Evolutionary conservation across 1,139 yeast species (phyloP), one percentile per base, ranked within the genome.

Genomic region (Pichia sp.): DNA sequence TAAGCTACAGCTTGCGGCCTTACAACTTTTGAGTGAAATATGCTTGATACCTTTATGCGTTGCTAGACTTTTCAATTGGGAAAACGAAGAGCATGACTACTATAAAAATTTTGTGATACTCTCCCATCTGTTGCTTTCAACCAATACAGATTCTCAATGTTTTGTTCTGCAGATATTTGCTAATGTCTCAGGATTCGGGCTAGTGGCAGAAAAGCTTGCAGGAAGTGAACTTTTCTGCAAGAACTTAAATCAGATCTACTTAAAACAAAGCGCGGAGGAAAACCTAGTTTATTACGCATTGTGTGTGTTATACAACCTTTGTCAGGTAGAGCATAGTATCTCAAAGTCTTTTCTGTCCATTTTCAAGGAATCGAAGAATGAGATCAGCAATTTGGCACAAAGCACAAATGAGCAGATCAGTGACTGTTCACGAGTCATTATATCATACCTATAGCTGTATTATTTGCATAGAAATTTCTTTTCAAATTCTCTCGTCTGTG

Each of bases 1-100:
- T 44, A 60, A 34, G 28, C 54, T 74, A 10, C 76, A 71, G 40
- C 55, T 58, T 34, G 66, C 73, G 1, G 44, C 68, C 0, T 63
- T 77, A 63, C 77, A 74, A 45, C 55, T 72, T 27, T 48, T 74
- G 4, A 60, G 69, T 14, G 74, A 73, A 47, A 49, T 74, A 29
- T 62, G 69, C 5, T 44, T 52, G 19, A 63, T 63, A 29, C 78
- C 80, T 0, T 33, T 53, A 2, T 55, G 74, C 50, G 52, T 69
- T 27, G 72, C 66, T 3, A 69, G 69, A 46, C 69, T 74, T 43
- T 74, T 74, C 56, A 69, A 74, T 43, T 47, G 66, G 38, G 29
- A 33, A 8, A 23, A 27, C 1, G 28, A 27, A 12, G 15, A 20
- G 8, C 46, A 49, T 32, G 32, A 35, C 3, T 46, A 50, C 30